Conservation (phyloP, 1,284 basidiomycete genomes). For the Exobasidium cylindrosporum region DNA sequence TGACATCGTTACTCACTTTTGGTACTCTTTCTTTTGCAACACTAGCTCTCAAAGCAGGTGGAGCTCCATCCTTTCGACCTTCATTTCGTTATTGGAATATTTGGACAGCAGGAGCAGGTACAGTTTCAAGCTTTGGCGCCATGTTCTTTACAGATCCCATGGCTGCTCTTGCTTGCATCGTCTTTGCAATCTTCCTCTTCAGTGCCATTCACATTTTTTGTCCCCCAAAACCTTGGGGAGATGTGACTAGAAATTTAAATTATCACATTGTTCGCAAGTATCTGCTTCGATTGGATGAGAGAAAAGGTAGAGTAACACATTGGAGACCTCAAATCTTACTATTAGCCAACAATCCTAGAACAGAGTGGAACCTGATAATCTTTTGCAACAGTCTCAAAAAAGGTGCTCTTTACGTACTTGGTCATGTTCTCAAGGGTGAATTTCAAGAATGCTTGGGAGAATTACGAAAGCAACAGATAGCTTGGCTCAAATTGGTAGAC, state of each 20-base stretch:
- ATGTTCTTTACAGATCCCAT: conserved; percentile 51
- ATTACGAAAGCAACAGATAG: conserved; percentile 48
- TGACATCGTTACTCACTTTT: conserved; percentile 53
- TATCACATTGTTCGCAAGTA: conserved; percentile 55
- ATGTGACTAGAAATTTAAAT: conserved; percentile 52
- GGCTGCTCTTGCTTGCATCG: conserved; percentile 41
- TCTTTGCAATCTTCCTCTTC: conserved; percentile 47
- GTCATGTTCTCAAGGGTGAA: conserved; percentile 53
- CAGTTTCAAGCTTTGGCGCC: conserved; percentile 43
- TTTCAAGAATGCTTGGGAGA: conserved; percentile 50
- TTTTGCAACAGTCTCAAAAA: conserved; percentile 56
- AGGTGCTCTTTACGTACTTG: conserved; percentile 51
- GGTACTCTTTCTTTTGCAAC: conserved; percentile 52
- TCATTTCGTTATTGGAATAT: conserved; percentile 56
- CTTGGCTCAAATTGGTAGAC: conserved; percentile 55
- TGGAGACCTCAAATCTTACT: conserved; percentile 54
- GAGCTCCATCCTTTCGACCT: conserved; percentile 53
- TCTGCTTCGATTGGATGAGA: conserved; percentile 51
- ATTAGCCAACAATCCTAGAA: conserved; percentile 51
- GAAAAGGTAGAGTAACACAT: conserved; percentile 54
- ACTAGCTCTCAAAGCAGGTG: conserved; percentile 52
- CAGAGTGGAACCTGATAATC: conserved; percentile 55
- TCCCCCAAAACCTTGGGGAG: conserved; percentile 54
- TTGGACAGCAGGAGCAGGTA: conserved; percentile 51
- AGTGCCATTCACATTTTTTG: conserved; percentile 50